Percentiles rank a stretch among this genome's conserved stretches.
Evolutionary conservation across 306 rosid genomes (phyloP).

Genomic region (Mimosa bimucronata): DNA sequence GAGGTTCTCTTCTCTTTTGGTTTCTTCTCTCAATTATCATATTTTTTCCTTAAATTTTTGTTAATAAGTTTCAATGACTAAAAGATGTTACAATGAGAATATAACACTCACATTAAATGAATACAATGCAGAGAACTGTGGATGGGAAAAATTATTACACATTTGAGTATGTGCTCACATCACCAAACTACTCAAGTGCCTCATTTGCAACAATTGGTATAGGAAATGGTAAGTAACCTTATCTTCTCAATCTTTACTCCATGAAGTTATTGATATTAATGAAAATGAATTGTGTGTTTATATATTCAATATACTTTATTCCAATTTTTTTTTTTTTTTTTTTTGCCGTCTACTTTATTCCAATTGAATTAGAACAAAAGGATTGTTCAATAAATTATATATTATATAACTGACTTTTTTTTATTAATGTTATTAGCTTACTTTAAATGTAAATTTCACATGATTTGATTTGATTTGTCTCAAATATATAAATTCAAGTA

Average conservation of each 20-base stretch:
- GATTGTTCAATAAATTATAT: background rate
- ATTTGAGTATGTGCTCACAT: slow-evolving; percentile 70
- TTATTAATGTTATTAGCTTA: background rate
- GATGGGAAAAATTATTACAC: slow-evolving; percentile 94
- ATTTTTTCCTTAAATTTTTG: background rate
- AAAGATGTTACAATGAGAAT: slow-evolving; percentile 9
- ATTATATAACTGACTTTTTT: background rate
- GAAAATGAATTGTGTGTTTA: background rate
- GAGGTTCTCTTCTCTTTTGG: slow-evolving; percentile 60
- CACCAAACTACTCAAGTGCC: slow-evolving; percentile 67
- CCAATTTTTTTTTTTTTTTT: too few species aligned
- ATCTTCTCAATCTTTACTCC: background rate
- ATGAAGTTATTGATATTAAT: background rate
- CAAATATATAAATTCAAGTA: background rate
- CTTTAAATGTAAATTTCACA: background rate
- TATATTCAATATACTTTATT: background rate
- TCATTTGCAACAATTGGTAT: slow-evolving; percentile 83
- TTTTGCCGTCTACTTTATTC: too few species aligned
- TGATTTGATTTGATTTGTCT: background rate
- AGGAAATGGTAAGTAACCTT: slow-evolving; percentile 71
- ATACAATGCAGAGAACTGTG: slow-evolving; percentile 71
- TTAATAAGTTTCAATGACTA: slow-evolving; percentile 8
- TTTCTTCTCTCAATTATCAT: background rate
- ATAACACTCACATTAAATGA: background rate
- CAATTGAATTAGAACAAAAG: background rate